Conservation (phyloP, 169 alveolate genomes). For the Plasmodium inui region DNA sequence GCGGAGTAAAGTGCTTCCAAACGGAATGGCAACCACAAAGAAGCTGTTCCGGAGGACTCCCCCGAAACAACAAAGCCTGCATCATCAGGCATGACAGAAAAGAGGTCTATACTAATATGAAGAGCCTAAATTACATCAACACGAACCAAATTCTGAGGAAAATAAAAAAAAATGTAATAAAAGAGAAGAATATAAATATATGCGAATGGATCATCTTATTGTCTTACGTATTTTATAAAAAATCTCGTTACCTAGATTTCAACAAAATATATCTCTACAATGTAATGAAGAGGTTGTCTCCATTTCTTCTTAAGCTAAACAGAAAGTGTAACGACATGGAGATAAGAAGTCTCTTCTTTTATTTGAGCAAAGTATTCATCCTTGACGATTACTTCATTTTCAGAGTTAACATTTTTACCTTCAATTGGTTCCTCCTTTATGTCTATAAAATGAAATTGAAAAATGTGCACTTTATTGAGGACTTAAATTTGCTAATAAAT, state of each 20-base stretch:
- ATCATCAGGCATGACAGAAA: constrained; percentile 21
- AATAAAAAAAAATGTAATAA: constrained; percentile 1
- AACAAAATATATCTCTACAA: constrained; percentile 52
- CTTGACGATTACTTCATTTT: constrained; percentile 46
- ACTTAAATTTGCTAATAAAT: constrained; percentile 31
- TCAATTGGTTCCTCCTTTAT: constrained; percentile 57
- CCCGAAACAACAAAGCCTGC: neutral
- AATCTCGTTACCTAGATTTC: constrained; percentile 41
- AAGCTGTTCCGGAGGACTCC: neutral
- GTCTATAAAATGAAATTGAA: constrained; percentile 47
- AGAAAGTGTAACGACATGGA: constrained; percentile 56
- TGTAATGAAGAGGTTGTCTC: constrained; percentile 50
- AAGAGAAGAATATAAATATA: constrained; percentile 26
- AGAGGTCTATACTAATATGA: constrained; percentile 8
- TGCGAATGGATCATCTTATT: constrained; percentile 35
- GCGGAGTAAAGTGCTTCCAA: neutral
- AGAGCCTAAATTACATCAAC: constrained; percentile 5
- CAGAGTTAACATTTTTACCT: constrained; percentile 24
- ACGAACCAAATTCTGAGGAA: neutral
- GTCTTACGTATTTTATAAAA: constrained; percentile 48
- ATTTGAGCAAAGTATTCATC: constrained; percentile 21
- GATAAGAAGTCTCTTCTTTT: constrained; percentile 9
- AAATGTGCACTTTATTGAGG: constrained; percentile 29
- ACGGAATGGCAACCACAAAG: neutral
- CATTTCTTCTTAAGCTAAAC: constrained; percentile 16